Evolutionary conservation across 257 asterid genomes (phyloP).

Genomic region (Ocimum tenuiflorum): DNA sequence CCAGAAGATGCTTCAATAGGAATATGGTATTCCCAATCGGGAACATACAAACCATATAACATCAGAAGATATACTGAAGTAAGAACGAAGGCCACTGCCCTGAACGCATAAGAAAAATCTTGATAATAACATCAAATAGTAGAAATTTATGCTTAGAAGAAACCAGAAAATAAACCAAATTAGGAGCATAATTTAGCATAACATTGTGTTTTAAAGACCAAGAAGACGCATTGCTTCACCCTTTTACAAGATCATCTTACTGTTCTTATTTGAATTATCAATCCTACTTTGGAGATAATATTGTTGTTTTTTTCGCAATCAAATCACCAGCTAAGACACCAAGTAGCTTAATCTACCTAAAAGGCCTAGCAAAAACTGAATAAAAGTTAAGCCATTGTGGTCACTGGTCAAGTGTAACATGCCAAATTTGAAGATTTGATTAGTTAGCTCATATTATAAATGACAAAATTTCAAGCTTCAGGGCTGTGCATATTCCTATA

Average conservation of each 20-base stretch:
- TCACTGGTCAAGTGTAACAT: neutral
- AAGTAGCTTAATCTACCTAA: too few relatives aligned
- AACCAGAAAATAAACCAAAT: neutral
- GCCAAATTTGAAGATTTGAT: neutral
- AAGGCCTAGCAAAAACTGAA: too few relatives aligned
- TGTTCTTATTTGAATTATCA: neutral
- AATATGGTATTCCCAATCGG: slow-evolving; percentile 52
- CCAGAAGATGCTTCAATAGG: slow-evolving; percentile 32
- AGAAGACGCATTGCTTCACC: neutral
- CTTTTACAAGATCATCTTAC: neutral
- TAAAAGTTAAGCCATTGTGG: neutral
- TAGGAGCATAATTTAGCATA: neutral
- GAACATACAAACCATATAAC: slow-evolving; percentile 50
- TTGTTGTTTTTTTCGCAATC: neutral
- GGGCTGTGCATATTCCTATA: neutral
- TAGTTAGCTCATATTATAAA: neutral
- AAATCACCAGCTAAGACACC: neutral
- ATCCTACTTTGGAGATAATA: neutral
- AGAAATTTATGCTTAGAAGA: neutral
- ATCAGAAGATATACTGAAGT: slow-evolving; percentile 39
- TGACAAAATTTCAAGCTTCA: neutral
- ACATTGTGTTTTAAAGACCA: neutral
- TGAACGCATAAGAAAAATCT: slow-evolving; percentile 18
- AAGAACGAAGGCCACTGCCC: slow-evolving; percentile 40
- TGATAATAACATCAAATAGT: neutral